These are phyloP conservation scores for Capsicum baccatum DNA, from an alignment of 257 asterid species.

Conservation along the genomic window DNA sequence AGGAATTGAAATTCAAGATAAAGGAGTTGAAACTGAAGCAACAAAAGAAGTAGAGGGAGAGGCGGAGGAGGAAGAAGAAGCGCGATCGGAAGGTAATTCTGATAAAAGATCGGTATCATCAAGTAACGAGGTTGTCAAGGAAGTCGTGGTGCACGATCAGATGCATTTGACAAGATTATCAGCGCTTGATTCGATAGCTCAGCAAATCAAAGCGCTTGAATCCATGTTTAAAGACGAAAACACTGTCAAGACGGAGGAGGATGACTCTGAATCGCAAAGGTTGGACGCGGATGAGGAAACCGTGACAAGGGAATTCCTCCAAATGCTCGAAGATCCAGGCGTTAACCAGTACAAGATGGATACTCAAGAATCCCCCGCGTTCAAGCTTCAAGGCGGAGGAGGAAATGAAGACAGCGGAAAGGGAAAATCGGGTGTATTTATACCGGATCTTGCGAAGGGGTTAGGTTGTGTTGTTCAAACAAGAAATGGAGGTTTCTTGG, in stretches of 20 bases:
- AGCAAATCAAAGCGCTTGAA: conserved; percentile 90
- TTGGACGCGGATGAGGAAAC: conserved; percentile 85
- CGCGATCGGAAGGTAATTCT: conserved; percentile 52
- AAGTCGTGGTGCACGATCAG: conserved; percentile 77
- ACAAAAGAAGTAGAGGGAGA: conserved; percentile 44
- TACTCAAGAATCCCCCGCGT: conserved; percentile 33
- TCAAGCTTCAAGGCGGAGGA: conserved; percentile 36
- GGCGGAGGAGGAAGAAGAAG: conserved; percentile 46
- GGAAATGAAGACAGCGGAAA: conserved; percentile 38
- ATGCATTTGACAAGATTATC: conserved; percentile 57
- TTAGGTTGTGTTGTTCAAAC: conserved; percentile 87
- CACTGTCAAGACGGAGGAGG: conserved; percentile 47
- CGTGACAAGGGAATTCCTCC: conserved; percentile 83
- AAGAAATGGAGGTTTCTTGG: conserved; percentile 81
- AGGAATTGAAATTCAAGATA: conserved; percentile 82
- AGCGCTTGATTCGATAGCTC: conserved; percentile 84
- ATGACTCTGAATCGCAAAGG: conserved; percentile 57
- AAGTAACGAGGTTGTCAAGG: conserved; percentile 76
- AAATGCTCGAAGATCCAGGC: conserved; percentile 67
- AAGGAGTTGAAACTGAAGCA: conserved; percentile 66
- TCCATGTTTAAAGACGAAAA: conserved; percentile 70
- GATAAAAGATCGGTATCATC: conserved; percentile 62
- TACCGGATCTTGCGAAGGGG: conserved; percentile 90
- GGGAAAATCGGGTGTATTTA: conserved; percentile 41
- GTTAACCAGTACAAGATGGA: conserved; percentile 35